These are phyloP conservation scores for Pythium sp. DNA, from an alignment of 352 stramenopile genomes.

Conservation along the genomic window DNA sequence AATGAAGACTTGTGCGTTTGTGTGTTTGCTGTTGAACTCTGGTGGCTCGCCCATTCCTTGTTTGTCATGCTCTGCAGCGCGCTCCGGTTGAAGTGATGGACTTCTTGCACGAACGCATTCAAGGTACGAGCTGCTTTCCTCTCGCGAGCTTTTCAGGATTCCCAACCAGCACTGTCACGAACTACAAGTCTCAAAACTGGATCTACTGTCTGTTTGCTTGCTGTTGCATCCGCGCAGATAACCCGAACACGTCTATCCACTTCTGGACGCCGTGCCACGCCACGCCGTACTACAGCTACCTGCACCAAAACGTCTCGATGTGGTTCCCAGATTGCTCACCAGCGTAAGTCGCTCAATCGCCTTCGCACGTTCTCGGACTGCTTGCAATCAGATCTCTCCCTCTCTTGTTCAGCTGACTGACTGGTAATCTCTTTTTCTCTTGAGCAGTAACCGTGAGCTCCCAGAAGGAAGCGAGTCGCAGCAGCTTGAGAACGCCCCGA, in stretches of 20 bases:
- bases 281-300: slow-evolving; percentile 86
- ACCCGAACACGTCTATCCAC: slow-evolving; percentile 56
- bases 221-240: slow-evolving; percentile 18
- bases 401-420: not conserved
- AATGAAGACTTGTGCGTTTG: not conserved
- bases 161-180: not conserved
- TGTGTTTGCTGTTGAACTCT: not conserved
- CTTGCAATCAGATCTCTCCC: not conserved
- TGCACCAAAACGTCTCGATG: slow-evolving; percentile 81
- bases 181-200: not conserved
- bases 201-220: not conserved
- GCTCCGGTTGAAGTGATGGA: slow-evolving; percentile 81
- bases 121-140: slow-evolving; percentile 32
- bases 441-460: slow-evolving; percentile 52
- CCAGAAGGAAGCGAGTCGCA: slow-evolving; percentile 64
- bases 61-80: slow-evolving; percentile 27
- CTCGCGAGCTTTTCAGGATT: not conserved
- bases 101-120: slow-evolving; percentile 49
- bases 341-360: slow-evolving; percentile 31
- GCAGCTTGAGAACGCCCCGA: slow-evolving; percentile 54
- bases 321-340: slow-evolving; percentile 87
- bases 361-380: not conserved
- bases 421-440: not conserved
- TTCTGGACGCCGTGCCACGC: slow-evolving; percentile 86
- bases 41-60: not conserved